These are phyloP conservation scores for Dactylonectria estremocensis DNA, from an alignment of 2,329 filamentous ascomycete species.

Conservation along the genomic window DNA sequence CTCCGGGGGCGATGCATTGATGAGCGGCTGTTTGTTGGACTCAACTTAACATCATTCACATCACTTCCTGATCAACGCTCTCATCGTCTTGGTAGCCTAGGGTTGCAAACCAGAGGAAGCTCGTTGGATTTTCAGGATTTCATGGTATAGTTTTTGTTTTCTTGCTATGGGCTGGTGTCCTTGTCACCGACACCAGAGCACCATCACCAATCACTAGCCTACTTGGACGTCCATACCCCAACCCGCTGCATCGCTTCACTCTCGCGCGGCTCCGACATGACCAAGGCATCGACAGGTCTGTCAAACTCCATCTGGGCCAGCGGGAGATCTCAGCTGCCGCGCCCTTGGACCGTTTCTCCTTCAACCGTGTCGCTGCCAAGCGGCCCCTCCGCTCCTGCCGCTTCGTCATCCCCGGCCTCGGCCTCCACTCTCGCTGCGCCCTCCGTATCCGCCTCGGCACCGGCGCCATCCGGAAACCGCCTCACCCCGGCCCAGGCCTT, in stretches of 20 bases:
- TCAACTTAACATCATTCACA: slow-evolving; percentile 4
- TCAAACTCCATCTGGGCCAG: slow-evolving; percentile 47
- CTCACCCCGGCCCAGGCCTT: slow-evolving; percentile 61
- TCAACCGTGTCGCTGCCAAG: slow-evolving; percentile 36
- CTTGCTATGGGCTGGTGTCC: slow-evolving; percentile 21
- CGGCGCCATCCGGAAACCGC: slow-evolving; percentile 30
- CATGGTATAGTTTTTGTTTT: not conserved
- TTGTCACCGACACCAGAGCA: not conserved
- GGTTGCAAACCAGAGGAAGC: not conserved
- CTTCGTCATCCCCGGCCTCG: slow-evolving; percentile 7
- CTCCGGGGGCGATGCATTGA: not conserved
- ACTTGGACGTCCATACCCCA: not conserved
- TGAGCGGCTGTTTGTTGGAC: slow-evolving; percentile 4
- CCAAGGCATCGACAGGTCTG: slow-evolving; percentile 38
- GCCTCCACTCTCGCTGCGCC: not conserved
- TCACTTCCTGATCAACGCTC: slow-evolving; percentile 1
- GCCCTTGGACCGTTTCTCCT: slow-evolving; percentile 9
- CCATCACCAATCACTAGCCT: not conserved
- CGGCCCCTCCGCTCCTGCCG: slow-evolving; percentile 14
- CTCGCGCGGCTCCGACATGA: slow-evolving; percentile 28
- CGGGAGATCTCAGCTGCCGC: slow-evolving; percentile 23
- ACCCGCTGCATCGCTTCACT: not conserved
- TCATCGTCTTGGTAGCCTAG: not conserved
- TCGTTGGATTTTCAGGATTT: not conserved
- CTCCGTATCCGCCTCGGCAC: not conserved